phyloP scores from a whole-genome alignment of 2,329 filamentous ascomycete genomes.

The Aaosphaeria arxii region DNA sequence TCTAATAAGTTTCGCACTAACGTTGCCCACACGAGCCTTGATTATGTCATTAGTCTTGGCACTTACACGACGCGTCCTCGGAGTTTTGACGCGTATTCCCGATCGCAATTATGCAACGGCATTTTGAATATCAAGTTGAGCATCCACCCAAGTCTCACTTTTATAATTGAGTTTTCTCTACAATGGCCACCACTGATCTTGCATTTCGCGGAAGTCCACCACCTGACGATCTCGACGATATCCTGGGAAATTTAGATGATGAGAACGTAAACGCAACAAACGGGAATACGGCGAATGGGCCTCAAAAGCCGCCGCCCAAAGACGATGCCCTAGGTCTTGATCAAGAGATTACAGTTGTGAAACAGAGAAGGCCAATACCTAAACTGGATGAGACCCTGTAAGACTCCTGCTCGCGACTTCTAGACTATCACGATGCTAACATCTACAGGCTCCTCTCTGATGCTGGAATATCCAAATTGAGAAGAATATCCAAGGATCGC shows the following conservation, averaged over 20 bases:
- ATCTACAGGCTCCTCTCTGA: slow-evolving; percentile 69
- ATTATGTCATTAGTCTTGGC: slow-evolving; percentile 6
- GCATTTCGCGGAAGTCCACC: neutral
- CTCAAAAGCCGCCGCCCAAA: slow-evolving; percentile 6
- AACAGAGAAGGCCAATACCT: slow-evolving; percentile 71
- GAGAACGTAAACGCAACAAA: slow-evolving; percentile 40
- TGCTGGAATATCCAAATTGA: slow-evolving; percentile 78
- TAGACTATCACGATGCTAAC: neutral
- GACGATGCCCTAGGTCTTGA: slow-evolving; percentile 71
- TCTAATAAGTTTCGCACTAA: slow-evolving; percentile 10
- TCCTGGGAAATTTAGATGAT: slow-evolving; percentile 70
- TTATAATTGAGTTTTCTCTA: neutral
- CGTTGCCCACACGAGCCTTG: slow-evolving; percentile 1
- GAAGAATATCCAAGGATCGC: slow-evolving; percentile 64
- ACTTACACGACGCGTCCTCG: neutral
- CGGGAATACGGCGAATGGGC: neutral
- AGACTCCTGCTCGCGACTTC: neutral
- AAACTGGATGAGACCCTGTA: slow-evolving; percentile 84
- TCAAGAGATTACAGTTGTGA: slow-evolving; percentile 78
- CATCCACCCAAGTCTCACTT: too few species aligned
- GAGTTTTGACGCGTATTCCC: slow-evolving; percentile 2
- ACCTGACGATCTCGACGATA: slow-evolving; percentile 57
- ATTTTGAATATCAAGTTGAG: too few species aligned
- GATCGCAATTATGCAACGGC: too few species aligned
- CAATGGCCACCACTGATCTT: neutral